These are phyloP conservation scores for Arachis hypogaea DNA, from an alignment of 306 rosid genomes.

Conservation along the genomic window DNA sequence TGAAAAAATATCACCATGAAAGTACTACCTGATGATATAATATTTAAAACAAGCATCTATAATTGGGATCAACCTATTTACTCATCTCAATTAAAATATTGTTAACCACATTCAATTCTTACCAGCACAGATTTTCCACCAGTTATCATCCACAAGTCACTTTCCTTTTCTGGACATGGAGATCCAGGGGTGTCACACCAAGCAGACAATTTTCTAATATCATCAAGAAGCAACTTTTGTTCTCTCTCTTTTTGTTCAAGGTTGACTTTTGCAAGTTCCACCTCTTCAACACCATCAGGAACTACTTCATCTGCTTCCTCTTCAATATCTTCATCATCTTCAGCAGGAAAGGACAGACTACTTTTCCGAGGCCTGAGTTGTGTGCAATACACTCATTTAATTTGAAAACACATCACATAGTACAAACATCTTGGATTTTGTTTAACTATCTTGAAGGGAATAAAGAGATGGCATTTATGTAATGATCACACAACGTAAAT, in stretches of 20 bases:
- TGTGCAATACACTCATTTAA: slow-evolving; percentile 42
- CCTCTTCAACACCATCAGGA: slow-evolving; percentile 99
- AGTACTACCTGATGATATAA: slow-evolving; percentile 1
- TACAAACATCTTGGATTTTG: slow-evolving; percentile 31
- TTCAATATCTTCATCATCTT: slow-evolving; percentile 95
- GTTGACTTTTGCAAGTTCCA: slow-evolving; percentile 86
- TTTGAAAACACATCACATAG: slow-evolving; percentile 37
- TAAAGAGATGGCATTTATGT: slow-evolving; percentile 2
- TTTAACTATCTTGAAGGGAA: slow-evolving; percentile 20
- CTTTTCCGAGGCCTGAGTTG: slow-evolving; percentile 90
- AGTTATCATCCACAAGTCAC: slow-evolving; percentile 85
- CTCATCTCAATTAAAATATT: slow-evolving; percentile 32
- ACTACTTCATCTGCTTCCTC: slow-evolving; percentile 98
- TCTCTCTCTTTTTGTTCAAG: slow-evolving; percentile 89
- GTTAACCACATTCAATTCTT: slow-evolving; percentile 49
- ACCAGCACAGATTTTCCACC: slow-evolving; percentile 82
- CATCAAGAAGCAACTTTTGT: slow-evolving; percentile 81
- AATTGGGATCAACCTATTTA: slow-evolving; percentile 33
- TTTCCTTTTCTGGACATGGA: slow-evolving; percentile 70
- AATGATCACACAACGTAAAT: slow-evolving; percentile 2
- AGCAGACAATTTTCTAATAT: slow-evolving; percentile 75
- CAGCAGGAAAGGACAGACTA: slow-evolving; percentile 78
- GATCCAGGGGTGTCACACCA: slow-evolving; percentile 67
- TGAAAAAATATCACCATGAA: slow-evolving; percentile 34
- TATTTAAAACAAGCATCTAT: slow-evolving; percentile 33